A percentile compares a stretch with the other conserved stretches of the same genome.
phyloP scores from a whole-genome alignment of 228 moss, liverwort and hornwort genomes.

The Sphagnum fallax region DNA sequence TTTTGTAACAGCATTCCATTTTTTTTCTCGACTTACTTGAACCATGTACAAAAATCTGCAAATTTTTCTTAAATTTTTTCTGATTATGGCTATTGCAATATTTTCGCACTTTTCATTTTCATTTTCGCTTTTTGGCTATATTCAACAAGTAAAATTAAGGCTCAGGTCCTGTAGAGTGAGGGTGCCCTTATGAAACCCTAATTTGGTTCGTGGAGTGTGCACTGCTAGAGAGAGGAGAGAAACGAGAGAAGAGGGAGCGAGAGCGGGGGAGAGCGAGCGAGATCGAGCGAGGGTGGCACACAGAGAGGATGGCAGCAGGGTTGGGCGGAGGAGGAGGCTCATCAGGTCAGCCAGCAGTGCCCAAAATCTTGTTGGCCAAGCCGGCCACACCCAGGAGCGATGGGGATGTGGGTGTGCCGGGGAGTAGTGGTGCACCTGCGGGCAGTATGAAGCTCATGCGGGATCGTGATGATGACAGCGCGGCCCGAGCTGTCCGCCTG shows the following conservation, averaged over 20 bases:
- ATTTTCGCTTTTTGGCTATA: too few relatives aligned
- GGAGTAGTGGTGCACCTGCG: slow-evolving; percentile 18
- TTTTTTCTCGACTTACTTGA: too few relatives aligned
- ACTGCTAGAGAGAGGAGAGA: background rate
- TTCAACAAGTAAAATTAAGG: too few relatives aligned
- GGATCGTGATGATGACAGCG: slow-evolving; percentile 79
- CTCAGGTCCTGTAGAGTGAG: too few relatives aligned
- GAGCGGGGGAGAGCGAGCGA: background rate
- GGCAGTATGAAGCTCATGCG: slow-evolving; percentile 84
- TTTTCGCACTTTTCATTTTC: too few relatives aligned
- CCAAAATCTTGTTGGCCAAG: slow-evolving; percentile 86
- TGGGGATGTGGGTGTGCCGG: slow-evolving; percentile 16
- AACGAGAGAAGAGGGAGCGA: background rate
- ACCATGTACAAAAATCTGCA: too few relatives aligned
- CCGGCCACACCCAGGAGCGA: slow-evolving; percentile 58
- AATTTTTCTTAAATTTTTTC: too few relatives aligned
- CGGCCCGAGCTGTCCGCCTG: slow-evolving; percentile 49
- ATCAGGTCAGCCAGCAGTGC: slow-evolving; percentile 18
- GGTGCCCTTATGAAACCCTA: too few relatives aligned
- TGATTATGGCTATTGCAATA: too few relatives aligned
- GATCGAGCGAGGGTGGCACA: background rate
- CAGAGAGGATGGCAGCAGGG: slow-evolving; percentile 8
- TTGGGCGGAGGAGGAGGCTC: slow-evolving; percentile 6
- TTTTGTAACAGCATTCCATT: too few relatives aligned
- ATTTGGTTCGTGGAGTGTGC: background rate